Evolutionary conservation across 2,329 filamentous ascomycete genomes (phyloP).

Genomic region (Fusarium pininemorale): DNA sequence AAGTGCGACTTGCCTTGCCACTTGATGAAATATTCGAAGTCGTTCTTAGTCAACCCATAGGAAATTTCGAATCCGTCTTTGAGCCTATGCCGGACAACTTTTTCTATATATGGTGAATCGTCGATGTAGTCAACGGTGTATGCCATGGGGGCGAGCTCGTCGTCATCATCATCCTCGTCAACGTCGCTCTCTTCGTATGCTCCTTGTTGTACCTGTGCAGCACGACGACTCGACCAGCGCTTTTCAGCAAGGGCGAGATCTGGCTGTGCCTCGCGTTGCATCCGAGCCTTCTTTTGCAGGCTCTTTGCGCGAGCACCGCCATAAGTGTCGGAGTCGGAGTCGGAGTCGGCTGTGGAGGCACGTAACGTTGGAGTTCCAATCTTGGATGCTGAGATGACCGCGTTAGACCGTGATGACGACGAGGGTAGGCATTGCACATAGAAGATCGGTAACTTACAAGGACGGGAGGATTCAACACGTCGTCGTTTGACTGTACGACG

Average conservation of each 20-base stretch:
- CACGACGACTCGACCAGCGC: constrained; percentile 88
- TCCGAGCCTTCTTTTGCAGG: constrained; percentile 79
- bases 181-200: constrained; percentile 73
- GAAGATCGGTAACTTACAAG: constrained; percentile 59
- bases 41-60: constrained; percentile 69
- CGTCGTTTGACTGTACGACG: constrained; percentile 74
- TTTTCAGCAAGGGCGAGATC: constrained; percentile 79
- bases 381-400: constrained; percentile 62
- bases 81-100: constrained; percentile 85
- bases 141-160: constrained; percentile 69
- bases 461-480: constrained; percentile 71
- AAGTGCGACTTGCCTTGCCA: constrained; percentile 97
- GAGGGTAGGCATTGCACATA: not conserved
- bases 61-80: constrained; percentile 72
- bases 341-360: constrained; percentile 68
- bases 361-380: constrained; percentile 64
- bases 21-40: constrained; percentile 94
- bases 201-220: constrained; percentile 73
- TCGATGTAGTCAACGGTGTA: constrained; percentile 77
- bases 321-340: constrained; percentile 80
- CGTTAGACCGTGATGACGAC: constrained; percentile 27
- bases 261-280: constrained; percentile 73
- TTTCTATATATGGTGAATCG: constrained; percentile 85
- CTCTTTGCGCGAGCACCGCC: constrained; percentile 77
- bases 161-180: constrained; percentile 72